Evolutionary conservation across 2,329 filamentous ascomycete species (phyloP).

Genomic region (Helotiales sp.): DNA sequence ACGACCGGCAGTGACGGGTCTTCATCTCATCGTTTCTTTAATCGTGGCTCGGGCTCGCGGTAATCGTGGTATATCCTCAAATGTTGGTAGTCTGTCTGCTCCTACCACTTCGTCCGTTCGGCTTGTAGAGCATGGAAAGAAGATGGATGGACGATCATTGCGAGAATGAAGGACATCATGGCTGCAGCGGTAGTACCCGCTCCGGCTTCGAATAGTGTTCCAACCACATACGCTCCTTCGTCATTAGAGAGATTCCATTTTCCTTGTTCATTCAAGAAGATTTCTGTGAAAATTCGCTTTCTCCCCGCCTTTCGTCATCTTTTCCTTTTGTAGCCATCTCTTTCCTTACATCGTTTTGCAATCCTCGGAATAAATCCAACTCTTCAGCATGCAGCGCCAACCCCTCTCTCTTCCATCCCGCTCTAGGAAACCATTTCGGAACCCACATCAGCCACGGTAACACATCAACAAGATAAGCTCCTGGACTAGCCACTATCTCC

Average conservation of each 20-base stretch:
- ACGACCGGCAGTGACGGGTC: slow-evolving; percentile 46
- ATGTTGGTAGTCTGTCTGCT: slow-evolving; percentile 44
- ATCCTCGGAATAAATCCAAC: slow-evolving; percentile 18
- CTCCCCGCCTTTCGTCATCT: background rate
- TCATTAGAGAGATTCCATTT: slow-evolving; percentile 18
- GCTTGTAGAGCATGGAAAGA: background rate
- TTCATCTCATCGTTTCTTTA: slow-evolving; percentile 47
- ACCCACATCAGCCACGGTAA: slow-evolving; percentile 32
- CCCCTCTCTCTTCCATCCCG: slow-evolving; percentile 21
- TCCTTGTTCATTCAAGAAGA: slow-evolving; percentile 29
- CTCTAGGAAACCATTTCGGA: slow-evolving; percentile 28
- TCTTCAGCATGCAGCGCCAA: slow-evolving; percentile 19
- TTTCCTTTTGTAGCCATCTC: slow-evolving; percentile 32
- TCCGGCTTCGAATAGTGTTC: slow-evolving; percentile 38
- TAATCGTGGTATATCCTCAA: slow-evolving; percentile 45
- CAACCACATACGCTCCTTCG: slow-evolving; percentile 33
- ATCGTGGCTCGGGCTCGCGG: slow-evolving; percentile 45
- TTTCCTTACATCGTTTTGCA: slow-evolving; percentile 32
- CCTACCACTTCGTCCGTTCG: slow-evolving; percentile 46
- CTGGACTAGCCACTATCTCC: slow-evolving; percentile 38
- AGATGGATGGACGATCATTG: slow-evolving; percentile 10
- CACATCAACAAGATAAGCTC: slow-evolving; percentile 38
- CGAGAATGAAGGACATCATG: slow-evolving; percentile 26
- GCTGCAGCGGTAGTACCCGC: slow-evolving; percentile 38
- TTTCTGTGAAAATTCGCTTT: slow-evolving; percentile 30